Evolutionary conservation across 164 flowering plant genomes (phyloP).

Genomic region (Cinnamomum chago): DNA sequence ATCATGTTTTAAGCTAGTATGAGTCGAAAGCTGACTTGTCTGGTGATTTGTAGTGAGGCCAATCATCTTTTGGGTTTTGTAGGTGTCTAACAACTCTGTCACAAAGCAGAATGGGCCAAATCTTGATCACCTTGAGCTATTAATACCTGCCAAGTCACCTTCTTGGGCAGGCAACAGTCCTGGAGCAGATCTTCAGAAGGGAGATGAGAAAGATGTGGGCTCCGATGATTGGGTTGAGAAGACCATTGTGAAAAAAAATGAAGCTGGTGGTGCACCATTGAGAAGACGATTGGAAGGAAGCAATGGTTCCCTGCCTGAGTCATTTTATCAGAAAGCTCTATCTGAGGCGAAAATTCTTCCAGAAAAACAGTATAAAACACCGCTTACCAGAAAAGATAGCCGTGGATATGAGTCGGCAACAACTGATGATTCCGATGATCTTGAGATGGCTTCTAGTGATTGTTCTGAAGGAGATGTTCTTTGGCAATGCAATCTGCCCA

Average conservation of each 20-base stretch:
- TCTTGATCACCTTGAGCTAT: slow-evolving; percentile 63
- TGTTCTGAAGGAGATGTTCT: slow-evolving; percentile 83
- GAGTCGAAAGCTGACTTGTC: not conserved
- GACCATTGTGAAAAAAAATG: slow-evolving; percentile 84
- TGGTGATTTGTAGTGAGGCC: not conserved
- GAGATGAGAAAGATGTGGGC: slow-evolving; percentile 53
- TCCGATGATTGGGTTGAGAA: slow-evolving; percentile 92
- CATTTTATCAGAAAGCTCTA: slow-evolving; percentile 50
- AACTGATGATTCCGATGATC: slow-evolving; percentile 67
- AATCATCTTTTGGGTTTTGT: not conserved
- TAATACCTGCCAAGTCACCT: slow-evolving; percentile 36
- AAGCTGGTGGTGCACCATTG: slow-evolving; percentile 34
- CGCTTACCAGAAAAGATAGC: slow-evolving; percentile 23
- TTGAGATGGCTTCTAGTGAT: slow-evolving; percentile 79
- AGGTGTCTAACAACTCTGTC: slow-evolving; percentile 41
- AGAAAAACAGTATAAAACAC: slow-evolving; percentile 3
- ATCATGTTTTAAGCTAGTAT: not conserved
- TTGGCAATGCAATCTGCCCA: slow-evolving; percentile 77
- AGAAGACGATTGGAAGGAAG: slow-evolving; percentile 45
- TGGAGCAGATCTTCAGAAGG: slow-evolving; percentile 27
- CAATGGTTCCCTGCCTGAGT: slow-evolving; percentile 35
- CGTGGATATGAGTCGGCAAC: slow-evolving; percentile 34
- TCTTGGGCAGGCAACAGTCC: slow-evolving; percentile 48
- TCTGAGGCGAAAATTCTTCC: slow-evolving; percentile 26
- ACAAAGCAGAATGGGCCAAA: slow-evolving; percentile 49